phyloP scores from a whole-genome alignment of 148 eudicot genomes.

The Chenopodium album region DNA sequence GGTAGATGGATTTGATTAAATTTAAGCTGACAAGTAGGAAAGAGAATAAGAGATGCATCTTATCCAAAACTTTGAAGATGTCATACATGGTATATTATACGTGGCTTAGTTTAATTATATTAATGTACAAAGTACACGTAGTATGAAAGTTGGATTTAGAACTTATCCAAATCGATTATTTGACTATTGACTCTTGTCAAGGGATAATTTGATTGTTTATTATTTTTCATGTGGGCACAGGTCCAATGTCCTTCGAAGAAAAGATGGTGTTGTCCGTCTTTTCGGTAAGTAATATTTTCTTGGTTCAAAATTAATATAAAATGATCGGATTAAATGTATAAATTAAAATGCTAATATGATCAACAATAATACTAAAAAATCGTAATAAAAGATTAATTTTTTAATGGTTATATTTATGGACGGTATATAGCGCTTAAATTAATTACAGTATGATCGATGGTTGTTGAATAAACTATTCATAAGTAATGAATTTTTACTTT shows the following conservation, averaged over 20 bases:
- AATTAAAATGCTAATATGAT: too few species aligned
- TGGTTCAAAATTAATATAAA: too few species aligned
- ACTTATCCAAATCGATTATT: conserved; percentile 22
- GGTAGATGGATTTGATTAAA: not conserved
- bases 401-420: too few species aligned
- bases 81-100: not conserved
- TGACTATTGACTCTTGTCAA: conserved; percentile 13
- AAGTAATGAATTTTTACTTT: too few species aligned
- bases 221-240: conserved; percentile 33
- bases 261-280: conserved; percentile 69
- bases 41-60: not conserved
- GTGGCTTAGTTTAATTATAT: conserved; percentile 1
- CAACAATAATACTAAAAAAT: too few species aligned
- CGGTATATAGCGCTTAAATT: too few species aligned
- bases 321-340: too few species aligned
- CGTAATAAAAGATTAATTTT: too few species aligned
- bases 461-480: not conserved
- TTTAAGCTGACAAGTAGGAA: conserved; percentile 2
- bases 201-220: conserved; percentile 10
- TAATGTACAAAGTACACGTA: conserved; percentile 1
- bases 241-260: conserved; percentile 90
- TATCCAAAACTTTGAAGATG: conserved; percentile 15
- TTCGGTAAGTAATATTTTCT: conserved; percentile 40
- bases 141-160: not conserved
- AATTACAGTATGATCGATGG: too few species aligned